Conservation (phyloP, 2,329 filamentous ascomycete species). For the Metarhizium rileyi region DNA sequence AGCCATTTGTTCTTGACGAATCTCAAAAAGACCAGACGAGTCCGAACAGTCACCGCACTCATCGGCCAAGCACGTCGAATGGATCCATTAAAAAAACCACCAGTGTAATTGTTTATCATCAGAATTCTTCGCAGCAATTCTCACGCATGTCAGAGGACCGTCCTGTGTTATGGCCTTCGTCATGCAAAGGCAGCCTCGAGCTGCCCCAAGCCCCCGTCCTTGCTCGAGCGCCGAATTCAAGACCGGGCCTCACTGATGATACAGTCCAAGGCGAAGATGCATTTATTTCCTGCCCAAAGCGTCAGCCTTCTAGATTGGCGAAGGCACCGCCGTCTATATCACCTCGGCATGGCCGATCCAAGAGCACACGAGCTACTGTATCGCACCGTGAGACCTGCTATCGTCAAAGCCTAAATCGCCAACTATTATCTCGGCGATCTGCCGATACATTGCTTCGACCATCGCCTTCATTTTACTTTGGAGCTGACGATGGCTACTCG, state of each 20-base stretch:
- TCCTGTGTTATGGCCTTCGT: conserved; percentile 20
- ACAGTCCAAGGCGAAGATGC: conserved; percentile 49
- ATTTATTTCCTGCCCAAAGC: conserved; percentile 43
- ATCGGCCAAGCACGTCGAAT: conserved; percentile 20
- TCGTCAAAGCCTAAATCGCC: conserved; percentile 23
- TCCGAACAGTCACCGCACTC: conserved; percentile 11
- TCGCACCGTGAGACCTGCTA: conserved; percentile 29
- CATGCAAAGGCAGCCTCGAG: conserved; percentile 34
- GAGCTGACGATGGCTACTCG: conserved; percentile 22
- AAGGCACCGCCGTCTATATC: conserved; percentile 44
- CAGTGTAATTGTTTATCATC: conserved; percentile 47
- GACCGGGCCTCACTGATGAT: conserved; percentile 53
- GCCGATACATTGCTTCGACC: conserved; percentile 17
- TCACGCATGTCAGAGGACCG: conserved; percentile 19
- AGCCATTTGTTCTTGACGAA: conserved; percentile 10
- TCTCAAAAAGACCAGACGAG: neutral
- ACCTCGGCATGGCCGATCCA: conserved; percentile 30
- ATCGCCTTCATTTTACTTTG: neutral
- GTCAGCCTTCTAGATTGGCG: conserved; percentile 33
- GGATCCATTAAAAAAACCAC: conserved; percentile 35
- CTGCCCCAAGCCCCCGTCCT: conserved; percentile 40
- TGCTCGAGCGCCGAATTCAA: conserved; percentile 52
- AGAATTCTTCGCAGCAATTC: conserved; percentile 17
- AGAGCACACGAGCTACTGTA: conserved; percentile 37
- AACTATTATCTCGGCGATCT: conserved; percentile 21